Evolutionary conservation across 495 filamentous ascomycete species (phyloP).

Genomic region (Tuber brumale): DNA sequence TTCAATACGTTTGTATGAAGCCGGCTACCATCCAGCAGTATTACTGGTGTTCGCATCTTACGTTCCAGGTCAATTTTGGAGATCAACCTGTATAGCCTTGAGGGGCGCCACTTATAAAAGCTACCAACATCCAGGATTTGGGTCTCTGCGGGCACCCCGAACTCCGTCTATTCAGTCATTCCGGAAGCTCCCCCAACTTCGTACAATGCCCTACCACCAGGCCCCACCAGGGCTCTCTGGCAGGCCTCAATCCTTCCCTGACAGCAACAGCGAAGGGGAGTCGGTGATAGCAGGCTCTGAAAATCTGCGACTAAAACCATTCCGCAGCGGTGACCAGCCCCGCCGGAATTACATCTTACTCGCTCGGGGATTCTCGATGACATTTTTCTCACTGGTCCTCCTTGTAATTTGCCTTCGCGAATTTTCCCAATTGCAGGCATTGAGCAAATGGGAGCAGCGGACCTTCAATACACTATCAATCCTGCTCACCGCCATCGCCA

Average conservation of each 20-base stretch:
- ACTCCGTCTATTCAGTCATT: background rate
- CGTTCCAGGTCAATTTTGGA: background rate
- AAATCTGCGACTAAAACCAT: background rate
- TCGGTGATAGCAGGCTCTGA: background rate
- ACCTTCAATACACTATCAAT: background rate
- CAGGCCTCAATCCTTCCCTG: background rate
- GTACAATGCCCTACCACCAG: background rate
- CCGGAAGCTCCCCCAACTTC: background rate
- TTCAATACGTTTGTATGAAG: background rate
- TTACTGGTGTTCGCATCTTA: background rate
- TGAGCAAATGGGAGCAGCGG: background rate
- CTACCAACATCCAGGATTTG: background rate
- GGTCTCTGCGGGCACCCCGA: background rate
- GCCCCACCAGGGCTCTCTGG: background rate
- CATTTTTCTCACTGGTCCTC: background rate
- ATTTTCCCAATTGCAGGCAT: background rate
- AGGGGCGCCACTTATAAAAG: background rate
- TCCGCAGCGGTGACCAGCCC: background rate
- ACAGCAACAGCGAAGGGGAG: background rate
- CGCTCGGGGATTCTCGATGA: background rate
- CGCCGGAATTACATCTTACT: background rate
- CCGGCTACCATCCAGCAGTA: background rate
- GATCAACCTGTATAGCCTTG: background rate
- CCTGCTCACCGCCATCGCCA: background rate
- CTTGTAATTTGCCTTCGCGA: background rate